Percentiles rank a stretch among this genome's conserved stretches.
Evolutionary conservation across 176 grass and related monocot genomes (phyloP).

Genomic region (Oryza nivara): DNA sequence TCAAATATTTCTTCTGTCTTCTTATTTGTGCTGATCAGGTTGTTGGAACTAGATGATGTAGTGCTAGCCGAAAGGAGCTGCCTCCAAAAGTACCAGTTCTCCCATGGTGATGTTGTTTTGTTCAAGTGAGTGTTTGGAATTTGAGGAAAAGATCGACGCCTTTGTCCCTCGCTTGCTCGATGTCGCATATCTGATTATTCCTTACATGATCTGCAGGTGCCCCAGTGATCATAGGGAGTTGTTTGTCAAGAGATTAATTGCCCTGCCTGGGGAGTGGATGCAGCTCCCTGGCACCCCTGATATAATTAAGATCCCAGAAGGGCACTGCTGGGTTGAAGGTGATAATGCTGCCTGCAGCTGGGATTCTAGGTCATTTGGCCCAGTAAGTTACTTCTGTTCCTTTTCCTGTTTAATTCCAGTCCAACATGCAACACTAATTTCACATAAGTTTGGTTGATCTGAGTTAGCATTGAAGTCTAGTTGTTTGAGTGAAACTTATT

Average conservation of each 20-base stretch:
- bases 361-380: slow-evolving; percentile 83
- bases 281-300: slow-evolving; percentile 57
- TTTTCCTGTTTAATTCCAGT: background rate
- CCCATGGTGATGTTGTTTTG: slow-evolving; percentile 72
- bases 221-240: slow-evolving; percentile 59
- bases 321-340: slow-evolving; percentile 96
- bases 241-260: slow-evolving; percentile 85
- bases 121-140: slow-evolving; percentile 56
- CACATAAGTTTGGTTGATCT: background rate
- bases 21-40: slow-evolving; percentile 46
- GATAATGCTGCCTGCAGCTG: slow-evolving; percentile 74
- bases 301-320: slow-evolving; percentile 69
- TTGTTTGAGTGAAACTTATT: background rate
- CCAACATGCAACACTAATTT: background rate
- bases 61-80: slow-evolving; percentile 58
- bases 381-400: slow-evolving; percentile 54
- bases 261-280: slow-evolving; percentile 80
- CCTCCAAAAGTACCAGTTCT: slow-evolving; percentile 71
- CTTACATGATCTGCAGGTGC: slow-evolving; percentile 47
- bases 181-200: background rate
- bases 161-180: background rate
- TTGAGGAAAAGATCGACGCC: background rate
- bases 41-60: slow-evolving; percentile 69
- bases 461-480: background rate
- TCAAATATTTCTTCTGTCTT: slow-evolving; percentile 7